Evolutionary conservation across 2,329 filamentous ascomycete species (phyloP), one percentile per base, ranked within the genome.

Genomic region (Ophiosphaerella narmari): DNA sequence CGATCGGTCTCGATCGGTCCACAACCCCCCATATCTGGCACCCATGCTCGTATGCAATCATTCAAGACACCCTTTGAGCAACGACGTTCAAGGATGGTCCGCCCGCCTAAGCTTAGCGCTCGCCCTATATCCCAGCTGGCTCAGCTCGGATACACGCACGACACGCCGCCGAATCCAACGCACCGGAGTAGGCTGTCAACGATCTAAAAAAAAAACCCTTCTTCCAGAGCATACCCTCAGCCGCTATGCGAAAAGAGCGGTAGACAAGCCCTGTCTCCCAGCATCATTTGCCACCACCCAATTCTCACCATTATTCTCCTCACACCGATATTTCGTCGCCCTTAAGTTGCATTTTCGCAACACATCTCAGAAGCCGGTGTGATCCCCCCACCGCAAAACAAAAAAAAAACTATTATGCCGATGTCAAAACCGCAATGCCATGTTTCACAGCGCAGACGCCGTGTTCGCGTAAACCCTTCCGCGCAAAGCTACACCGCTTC

Each of bases 161-260:
- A 29, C 39, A 41, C 34, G 32, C 46, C 46, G 29, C 32, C 46
- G 24, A 49, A 52, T 52, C 50, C 50, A 33, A 35, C 24, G 33
- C 46, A 23, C 32, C 42, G 46, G 50, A 49, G 40, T 38, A 42
- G 24, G 38, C 29, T 21, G 18, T 43, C 39, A 48, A 32, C n/a
- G 26, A 29, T 16, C 39, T 32, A 12, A 34, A n/a, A 9, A 41
- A 36, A n/a, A n/a, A n/a, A n/a, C n/a, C 26, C 26, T 29, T 11
- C 26, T 29, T 29, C 11, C 26, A 29, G 26, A 8, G 11, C 26
- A 8, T 8, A 29, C 26, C 7, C 26, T 29, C 26, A 29, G 26
- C 26, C 26, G 26, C 26, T 29, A 11, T 29, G 26, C 26, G 26
- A 29, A 29, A 29, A 11, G 11, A 29, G 26, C 26, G 26, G 26